Evolutionary conservation across 1,284 basidiomycete species (phyloP), one percentile per base, ranked within the genome.

Genomic region (Prillingera fragicola): DNA sequence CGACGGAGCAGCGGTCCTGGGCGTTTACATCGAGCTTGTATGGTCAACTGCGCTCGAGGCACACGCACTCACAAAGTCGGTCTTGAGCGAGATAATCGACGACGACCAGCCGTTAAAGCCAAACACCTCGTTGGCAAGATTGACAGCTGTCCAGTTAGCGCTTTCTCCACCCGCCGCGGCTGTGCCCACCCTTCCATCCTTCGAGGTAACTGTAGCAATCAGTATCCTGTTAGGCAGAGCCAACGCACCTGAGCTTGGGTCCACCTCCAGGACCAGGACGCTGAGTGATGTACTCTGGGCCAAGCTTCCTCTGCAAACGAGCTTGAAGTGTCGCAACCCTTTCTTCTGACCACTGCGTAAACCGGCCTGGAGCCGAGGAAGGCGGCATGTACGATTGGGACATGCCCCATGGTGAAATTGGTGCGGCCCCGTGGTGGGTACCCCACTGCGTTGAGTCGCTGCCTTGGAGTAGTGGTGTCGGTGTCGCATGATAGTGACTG

Each of bases 91-190:
- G 43, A 87, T 79, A 38, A 97, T 78, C 43, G 75, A 86, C 3
- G 90, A 88, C 41, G 84, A 89, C 94, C 94, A 98, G 9, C 95
- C 95, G 54, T 97, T 92, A 75, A 91, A 96, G 1, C 94, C 94
- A 73, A 98, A 98, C 27, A 98, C 87, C 59, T 98, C 92, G 67
- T 98, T 98, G 1, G 94, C 94, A 19, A 98, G 77, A 59, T 89
- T 90, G 67, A 96, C 90, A 25, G 89, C 83, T 73, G 39, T 12
- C 5, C 4, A 5, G 40, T 33, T 33, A 41, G 32, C n/a, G n/a
- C n/a, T n/a, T n/a, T 10, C 8, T 15, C 10, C 4, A 23, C 19
- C 28, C 7, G 3, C 14, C 6, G 29, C 10, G 5, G 13, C 10
- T 26, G 13, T 37, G n/a, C 61, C 31, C 33, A 72, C 72, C 67